Evolutionary conservation across 805 yeast species (phyloP), one percentile per base, ranked within the genome.

Genomic region (Wickerhamiella parazyma): DNA sequence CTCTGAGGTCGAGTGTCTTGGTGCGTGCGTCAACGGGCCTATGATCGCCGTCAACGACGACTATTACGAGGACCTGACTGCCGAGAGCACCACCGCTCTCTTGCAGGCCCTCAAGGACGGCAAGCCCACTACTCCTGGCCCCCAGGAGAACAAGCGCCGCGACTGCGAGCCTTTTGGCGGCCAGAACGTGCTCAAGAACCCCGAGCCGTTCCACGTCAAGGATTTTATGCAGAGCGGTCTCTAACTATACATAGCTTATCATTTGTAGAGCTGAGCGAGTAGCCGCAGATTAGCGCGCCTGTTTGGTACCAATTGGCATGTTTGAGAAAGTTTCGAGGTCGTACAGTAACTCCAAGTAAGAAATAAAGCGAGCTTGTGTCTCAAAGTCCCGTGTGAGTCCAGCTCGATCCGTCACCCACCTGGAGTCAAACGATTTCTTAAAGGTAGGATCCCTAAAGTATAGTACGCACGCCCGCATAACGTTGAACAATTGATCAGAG

Each of bases 21-120:
- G 94, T 46, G 94, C 94, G 3, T 83, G 94, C 69, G 86, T 83
- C 41, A 83, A 83, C 61, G 94, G 82, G 6, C 94, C 94, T 43
- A 83, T 83, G 84, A 68, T 84, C 44, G 93, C 83, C 48, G 66
- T 83, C 42, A 82, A 81, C 62, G 94, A 83, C 63, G 86, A 80
- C 59, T 83, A 68, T 64, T 78, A 70, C 57, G 94, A 83, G 65
- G 94, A 83, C 62, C 70, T 83, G 63, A 79, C 87, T 28, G 69
- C 76, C 19, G 80, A 78, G 50, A 70, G 72, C 37, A 73, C 80
- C 21, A 70, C 72, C 28, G 68, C 70, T 48, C 60, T 84, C 37
- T 70, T 83, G 58, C 70, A 76, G 50, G 75, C 71, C 44, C 67
- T 82, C 50, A 75, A 74, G 59, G 69, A 63, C 22, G 94, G 89